Percentiles rank a stretch among this genome's conserved stretches.
Conservation (phyloP, 1,284 basidiomycete genomes). For the Boletus semigastroideus region DNA sequence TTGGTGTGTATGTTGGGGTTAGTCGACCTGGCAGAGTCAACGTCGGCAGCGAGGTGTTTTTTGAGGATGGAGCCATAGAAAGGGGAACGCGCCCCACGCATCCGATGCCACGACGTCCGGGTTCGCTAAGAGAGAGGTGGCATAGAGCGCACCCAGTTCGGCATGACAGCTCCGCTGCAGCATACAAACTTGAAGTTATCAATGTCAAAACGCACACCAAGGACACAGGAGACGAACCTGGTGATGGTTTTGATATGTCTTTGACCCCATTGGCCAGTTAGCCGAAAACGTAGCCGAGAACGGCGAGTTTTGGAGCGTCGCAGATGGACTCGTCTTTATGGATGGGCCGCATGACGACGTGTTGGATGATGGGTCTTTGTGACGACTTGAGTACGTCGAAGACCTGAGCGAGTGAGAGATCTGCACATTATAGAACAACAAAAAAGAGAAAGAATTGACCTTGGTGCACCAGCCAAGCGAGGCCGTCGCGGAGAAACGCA, state of each 20-base stretch:
- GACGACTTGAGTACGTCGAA: conserved; percentile 73
- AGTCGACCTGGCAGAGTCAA: conserved; percentile 77
- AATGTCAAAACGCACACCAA: conserved; percentile 3
- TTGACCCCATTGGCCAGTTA: conserved; percentile 71
- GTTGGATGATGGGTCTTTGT: conserved; percentile 74
- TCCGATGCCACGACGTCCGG: conserved; percentile 45
- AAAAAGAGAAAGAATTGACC: conserved; percentile 40
- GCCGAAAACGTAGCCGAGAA: conserved; percentile 66
- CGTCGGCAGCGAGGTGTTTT: conserved; percentile 61
- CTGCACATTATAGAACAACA: conserved; percentile 35
- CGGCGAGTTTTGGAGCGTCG: conserved; percentile 46
- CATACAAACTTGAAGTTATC: conserved; percentile 49
- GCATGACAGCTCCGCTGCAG: conserved; percentile 65
- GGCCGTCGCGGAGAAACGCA: conserved; percentile 59
- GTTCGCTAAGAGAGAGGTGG: conserved; percentile 45
- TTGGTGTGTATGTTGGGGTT: conserved; percentile 64
- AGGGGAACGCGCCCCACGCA: conserved; percentile 49
- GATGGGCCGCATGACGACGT: conserved; percentile 62
- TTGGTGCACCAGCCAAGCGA: conserved; percentile 58
- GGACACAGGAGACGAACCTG: conserved; percentile 40
- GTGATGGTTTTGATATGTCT: conserved; percentile 47
- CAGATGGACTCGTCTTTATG: conserved; percentile 49
- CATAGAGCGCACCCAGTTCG: conserved; percentile 72
- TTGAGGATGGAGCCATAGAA: conserved; percentile 57
- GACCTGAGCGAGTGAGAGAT: conserved; percentile 61